Evolutionary conservation across 2,329 filamentous ascomycete genomes (phyloP).

Genomic region (Diaporthe ampelina): DNA sequence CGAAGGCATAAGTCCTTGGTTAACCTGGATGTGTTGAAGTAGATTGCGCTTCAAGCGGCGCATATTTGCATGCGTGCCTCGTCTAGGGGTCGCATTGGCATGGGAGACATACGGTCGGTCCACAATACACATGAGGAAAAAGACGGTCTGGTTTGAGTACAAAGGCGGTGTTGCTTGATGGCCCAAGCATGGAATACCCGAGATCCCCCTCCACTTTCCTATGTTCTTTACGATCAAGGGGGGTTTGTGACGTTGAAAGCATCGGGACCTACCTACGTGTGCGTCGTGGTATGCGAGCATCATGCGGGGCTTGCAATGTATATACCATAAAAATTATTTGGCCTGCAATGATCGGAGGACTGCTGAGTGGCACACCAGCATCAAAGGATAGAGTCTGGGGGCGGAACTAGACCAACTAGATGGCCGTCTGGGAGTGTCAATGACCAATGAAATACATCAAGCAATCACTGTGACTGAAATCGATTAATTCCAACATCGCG

Average conservation of each 20-base stretch:
- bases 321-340: slow-evolving; percentile 32
- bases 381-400: slow-evolving; percentile 7
- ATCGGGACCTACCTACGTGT: slow-evolving; percentile 14
- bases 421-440: slow-evolving; percentile 1
- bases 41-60: background rate
- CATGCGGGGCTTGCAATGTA: slow-evolving; percentile 32
- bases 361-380: slow-evolving; percentile 19
- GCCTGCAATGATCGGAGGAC: slow-evolving; percentile 14
- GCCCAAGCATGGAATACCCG: slow-evolving; percentile 39
- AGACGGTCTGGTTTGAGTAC: slow-evolving; percentile 28
- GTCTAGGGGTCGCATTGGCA: background rate
- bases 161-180: slow-evolving; percentile 13
- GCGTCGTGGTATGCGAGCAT: slow-evolving; percentile 1
- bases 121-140: slow-evolving; percentile 11
- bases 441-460: slow-evolving; percentile 9
- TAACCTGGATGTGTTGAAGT: background rate
- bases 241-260: slow-evolving; percentile 8
- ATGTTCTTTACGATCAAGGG: slow-evolving; percentile 28
- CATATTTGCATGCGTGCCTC: background rate
- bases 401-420: slow-evolving; percentile 14
- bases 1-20: slow-evolving; percentile 6
- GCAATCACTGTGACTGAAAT: background rate
- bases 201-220: slow-evolving; percentile 30
- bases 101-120: background rate
- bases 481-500: background rate